Evolutionary conservation across 2,329 filamentous ascomycete species (phyloP).

Genomic region (Alternaria conjuncta): DNA sequence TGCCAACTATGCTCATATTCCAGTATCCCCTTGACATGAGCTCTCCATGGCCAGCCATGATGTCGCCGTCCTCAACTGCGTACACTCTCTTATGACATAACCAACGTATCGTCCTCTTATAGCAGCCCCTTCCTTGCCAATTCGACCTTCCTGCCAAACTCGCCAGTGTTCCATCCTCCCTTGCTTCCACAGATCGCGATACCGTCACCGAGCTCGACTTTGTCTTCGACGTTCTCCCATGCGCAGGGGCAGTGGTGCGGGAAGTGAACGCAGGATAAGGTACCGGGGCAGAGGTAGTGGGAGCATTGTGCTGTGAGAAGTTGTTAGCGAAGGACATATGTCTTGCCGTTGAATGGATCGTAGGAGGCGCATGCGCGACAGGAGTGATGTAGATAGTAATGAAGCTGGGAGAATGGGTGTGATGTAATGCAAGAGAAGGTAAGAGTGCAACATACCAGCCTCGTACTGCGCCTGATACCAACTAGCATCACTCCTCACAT

Average conservation of each 20-base stretch:
- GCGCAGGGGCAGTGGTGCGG: constrained; percentile 96
- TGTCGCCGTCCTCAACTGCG: neutral
- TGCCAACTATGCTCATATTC: neutral
- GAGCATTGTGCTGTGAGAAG: constrained; percentile 75
- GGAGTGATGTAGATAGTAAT: neutral
- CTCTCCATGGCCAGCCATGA: neutral
- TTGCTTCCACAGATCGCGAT: constrained; percentile 76
- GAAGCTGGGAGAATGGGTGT: neutral
- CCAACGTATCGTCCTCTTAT: constrained; percentile 42
- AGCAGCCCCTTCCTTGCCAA: constrained; percentile 79
- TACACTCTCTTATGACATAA: neutral
- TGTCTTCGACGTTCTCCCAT: constrained; percentile 69
- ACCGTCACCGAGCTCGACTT: constrained; percentile 75
- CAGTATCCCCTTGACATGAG: neutral
- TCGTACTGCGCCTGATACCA: constrained; percentile 79
- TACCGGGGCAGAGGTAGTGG: constrained; percentile 93
- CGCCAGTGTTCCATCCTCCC: constrained; percentile 74
- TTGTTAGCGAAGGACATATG: neutral
- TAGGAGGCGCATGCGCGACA: neutral
- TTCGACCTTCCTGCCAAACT: constrained; percentile 77
- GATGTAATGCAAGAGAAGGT: neutral
- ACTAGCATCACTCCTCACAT: constrained; percentile 81
- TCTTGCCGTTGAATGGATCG: neutral
- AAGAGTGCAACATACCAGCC: constrained; percentile 58
- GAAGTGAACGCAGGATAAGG: constrained; percentile 92